Evolutionary conservation across 345 rosid genomes (phyloP).

Genomic region (Lenwebbia sp.): DNA sequence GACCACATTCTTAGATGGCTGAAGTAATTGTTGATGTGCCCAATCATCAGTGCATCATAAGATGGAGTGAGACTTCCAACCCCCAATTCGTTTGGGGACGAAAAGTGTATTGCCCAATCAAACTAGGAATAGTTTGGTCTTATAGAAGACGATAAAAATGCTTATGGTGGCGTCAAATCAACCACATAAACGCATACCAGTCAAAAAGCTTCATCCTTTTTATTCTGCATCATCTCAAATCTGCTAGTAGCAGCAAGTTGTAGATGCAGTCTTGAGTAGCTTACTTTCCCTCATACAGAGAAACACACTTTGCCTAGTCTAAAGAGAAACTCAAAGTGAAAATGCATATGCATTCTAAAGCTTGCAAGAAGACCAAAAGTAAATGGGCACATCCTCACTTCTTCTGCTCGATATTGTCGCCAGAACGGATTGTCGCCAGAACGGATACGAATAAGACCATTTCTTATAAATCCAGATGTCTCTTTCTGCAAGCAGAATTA

Average conservation of each 20-base stretch:
- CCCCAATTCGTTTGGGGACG: background rate
- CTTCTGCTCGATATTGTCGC: background rate
- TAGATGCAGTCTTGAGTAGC: background rate
- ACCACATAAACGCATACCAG: background rate
- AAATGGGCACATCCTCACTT: background rate
- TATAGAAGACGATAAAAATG: background rate
- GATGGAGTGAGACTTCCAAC: background rate
- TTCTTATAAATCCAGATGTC: background rate
- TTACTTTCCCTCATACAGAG: background rate
- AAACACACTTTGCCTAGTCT: background rate
- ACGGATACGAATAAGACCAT: background rate
- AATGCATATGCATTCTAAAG: background rate
- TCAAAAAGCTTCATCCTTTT: background rate
- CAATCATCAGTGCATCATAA: background rate
- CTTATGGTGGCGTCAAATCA: background rate
- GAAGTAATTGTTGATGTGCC: background rate
- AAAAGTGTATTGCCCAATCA: background rate
- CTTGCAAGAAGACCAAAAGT: background rate
- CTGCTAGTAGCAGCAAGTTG: background rate
- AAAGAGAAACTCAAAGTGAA: background rate
- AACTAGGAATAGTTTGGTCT: background rate
- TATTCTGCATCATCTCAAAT: too few species aligned
- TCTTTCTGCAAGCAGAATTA: background rate
- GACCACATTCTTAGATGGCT: background rate
- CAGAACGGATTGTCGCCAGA: background rate